Evolutionary conservation across 176 grass and related monocot genomes (phyloP).

Genomic region (Luzula sylvatica): DNA sequence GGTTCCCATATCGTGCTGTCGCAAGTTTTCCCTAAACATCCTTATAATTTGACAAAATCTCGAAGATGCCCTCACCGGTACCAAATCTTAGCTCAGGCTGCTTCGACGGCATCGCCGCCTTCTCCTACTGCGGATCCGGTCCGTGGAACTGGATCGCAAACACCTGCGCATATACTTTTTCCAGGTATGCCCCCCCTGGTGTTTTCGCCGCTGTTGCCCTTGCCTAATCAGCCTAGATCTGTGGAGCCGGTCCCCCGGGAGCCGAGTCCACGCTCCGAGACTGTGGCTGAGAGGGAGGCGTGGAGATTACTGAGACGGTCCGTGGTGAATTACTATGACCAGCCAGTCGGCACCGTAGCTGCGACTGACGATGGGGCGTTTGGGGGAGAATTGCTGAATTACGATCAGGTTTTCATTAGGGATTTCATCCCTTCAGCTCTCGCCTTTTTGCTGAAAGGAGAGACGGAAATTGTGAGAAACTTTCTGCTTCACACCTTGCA

Average conservation of each 20-base stretch:
- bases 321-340: constrained; percentile 76
- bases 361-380: constrained; percentile 48
- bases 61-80: constrained; percentile 1
- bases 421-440: constrained; percentile 95
- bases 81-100: not conserved
- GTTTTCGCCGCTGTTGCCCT: not conserved
- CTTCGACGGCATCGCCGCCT: not conserved
- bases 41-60: not conserved
- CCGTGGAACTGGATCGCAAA: not conserved
- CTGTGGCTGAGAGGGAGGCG: constrained; percentile 65
- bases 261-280: constrained; percentile 7
- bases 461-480: constrained; percentile 91
- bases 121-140: constrained; percentile 5
- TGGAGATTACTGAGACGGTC: constrained; percentile 73
- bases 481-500: constrained; percentile 96
- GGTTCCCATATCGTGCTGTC: constrained; percentile 21
- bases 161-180: constrained; percentile 3
- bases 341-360: constrained; percentile 77
- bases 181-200: not conserved
- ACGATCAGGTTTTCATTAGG: constrained; percentile 98
- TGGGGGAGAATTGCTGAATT: constrained; percentile 61
- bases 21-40: constrained; percentile 19
- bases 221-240: not conserved
- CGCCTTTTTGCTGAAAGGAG: constrained; percentile 87
- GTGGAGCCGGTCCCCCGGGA: not conserved